These are phyloP conservation scores for Cucurbita ficifolia DNA, from an alignment of 306 rosid species.

Conservation along the genomic window DNA sequence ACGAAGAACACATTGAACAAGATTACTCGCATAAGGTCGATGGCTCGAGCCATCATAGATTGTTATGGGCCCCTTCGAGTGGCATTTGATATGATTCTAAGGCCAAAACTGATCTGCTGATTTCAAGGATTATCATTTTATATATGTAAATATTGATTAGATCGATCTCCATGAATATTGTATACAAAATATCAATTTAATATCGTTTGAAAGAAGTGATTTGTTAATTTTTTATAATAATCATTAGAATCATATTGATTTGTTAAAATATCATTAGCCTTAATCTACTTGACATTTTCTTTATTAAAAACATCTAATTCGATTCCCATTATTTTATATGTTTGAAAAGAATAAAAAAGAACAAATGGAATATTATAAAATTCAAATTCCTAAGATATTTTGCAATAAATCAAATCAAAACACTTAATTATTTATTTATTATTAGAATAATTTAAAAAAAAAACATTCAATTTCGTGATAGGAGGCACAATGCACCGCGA, in stretches of 20 bases:
- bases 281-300: too few species aligned
- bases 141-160: neutral
- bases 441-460: neutral
- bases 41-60: slow-evolving; percentile 27
- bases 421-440: neutral
- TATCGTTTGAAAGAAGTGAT: neutral
- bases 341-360: neutral
- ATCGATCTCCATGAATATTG: neutral
- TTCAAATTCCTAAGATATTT: neutral
- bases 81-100: slow-evolving; percentile 10
- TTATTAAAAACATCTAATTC: neutral
- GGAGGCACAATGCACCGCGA: neutral
- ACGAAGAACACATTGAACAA: slow-evolving; percentile 15
- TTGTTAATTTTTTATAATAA: neutral
- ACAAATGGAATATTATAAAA: neutral
- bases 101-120: too few species aligned
- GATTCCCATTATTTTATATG: neutral
- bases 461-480: slow-evolving; percentile 1
- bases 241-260: too few species aligned
- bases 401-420: neutral
- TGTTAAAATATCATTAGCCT: too few species aligned
- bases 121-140: neutral
- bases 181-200: neutral
- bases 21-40: slow-evolving; percentile 12
- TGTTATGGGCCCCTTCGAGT: slow-evolving; percentile 45